Percentiles rank a stretch among this genome's conserved stretches.
Conservation (phyloP, 352 stramenopile species). For the Pilasporangium apinafurcum region DNA sequence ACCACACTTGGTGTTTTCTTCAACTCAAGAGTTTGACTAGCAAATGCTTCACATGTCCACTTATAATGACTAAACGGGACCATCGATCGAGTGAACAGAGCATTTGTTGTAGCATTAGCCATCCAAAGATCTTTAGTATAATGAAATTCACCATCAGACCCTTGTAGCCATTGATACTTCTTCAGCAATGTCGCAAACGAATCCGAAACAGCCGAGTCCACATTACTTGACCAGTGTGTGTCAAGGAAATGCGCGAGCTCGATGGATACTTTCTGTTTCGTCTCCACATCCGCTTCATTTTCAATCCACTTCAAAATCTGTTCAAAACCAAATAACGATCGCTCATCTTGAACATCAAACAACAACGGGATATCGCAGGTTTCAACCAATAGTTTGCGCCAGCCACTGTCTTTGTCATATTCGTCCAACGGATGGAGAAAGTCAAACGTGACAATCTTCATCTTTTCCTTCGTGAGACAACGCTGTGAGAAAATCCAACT, state of each 20-base stretch:
- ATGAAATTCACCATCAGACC: slow-evolving; percentile 31
- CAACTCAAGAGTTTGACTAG: slow-evolving; percentile 29
- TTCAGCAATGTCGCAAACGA: slow-evolving; percentile 1
- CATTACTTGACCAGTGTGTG: slow-evolving; percentile 18
- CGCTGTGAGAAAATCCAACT: too few species aligned
- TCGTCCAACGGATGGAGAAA: neutral
- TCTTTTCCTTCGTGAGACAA: slow-evolving; percentile 5
- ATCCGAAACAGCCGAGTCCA: neutral
- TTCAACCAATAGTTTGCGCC: slow-evolving; percentile 31
- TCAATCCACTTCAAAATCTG: slow-evolving; percentile 45
- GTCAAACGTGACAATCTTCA: slow-evolving; percentile 5
- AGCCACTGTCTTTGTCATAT: slow-evolving; percentile 8
- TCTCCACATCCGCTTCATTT: slow-evolving; percentile 14
- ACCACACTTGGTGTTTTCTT: slow-evolving; percentile 23
- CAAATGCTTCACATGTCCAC: slow-evolving; percentile 31
- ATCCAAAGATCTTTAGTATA: slow-evolving; percentile 37
- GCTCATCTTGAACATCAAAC: slow-evolving; percentile 17
- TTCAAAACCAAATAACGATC: slow-evolving; percentile 14
- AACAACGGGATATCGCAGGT: slow-evolving; percentile 30
- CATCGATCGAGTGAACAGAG: slow-evolving; percentile 37
- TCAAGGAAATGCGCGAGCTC: slow-evolving; percentile 40
- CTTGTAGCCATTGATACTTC: slow-evolving; percentile 25
- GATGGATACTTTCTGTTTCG: slow-evolving; percentile 35
- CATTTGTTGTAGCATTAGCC: slow-evolving; percentile 14
- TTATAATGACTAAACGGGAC: slow-evolving; percentile 28